Conservation (phyloP, 768 basidiomycete species). For the Royoungia palumana region DNA sequence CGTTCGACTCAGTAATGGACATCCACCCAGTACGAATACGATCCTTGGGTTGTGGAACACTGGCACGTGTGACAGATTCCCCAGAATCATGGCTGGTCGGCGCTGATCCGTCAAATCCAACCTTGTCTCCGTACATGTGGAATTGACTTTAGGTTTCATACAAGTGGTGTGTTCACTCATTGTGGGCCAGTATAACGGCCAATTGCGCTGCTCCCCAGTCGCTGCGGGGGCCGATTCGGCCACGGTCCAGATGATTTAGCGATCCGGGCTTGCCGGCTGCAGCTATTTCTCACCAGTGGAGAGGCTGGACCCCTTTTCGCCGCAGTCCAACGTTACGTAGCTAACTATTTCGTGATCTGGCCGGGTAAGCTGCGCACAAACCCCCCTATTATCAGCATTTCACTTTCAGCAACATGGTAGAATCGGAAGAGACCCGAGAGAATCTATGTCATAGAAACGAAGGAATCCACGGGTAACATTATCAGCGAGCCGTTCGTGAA, state of each 20-base stretch:
- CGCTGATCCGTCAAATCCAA: conserved; percentile 13
- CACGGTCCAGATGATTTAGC: conserved; percentile 63
- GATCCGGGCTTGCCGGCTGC: conserved; percentile 12
- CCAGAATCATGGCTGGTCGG: background rate
- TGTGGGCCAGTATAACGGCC: conserved; percentile 53
- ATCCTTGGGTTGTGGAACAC: conserved; percentile 8
- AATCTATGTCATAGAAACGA: conserved; percentile 50
- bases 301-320: conserved; percentile 11
- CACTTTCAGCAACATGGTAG: conserved; percentile 45
- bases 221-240: conserved; percentile 43
- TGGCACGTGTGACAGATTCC: background rate
- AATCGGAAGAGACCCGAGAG: conserved; percentile 58
- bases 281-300: conserved; percentile 50
- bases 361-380: conserved; percentile 50
- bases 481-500: conserved; percentile 65
- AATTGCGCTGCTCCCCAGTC: no score
- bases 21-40: conserved; percentile 25
- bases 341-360: conserved; percentile 3
- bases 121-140: conserved; percentile 16
- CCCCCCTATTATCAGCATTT: conserved; percentile 64
- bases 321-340: conserved; percentile 9
- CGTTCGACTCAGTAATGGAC: conserved; percentile 39
- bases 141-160: conserved; percentile 20
- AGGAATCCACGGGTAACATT: conserved; percentile 58
- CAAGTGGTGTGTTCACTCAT: conserved; percentile 40